These are phyloP conservation scores for Xylaria longipes DNA, from an alignment of 495 filamentous ascomycete species.

Conservation along the genomic window DNA sequence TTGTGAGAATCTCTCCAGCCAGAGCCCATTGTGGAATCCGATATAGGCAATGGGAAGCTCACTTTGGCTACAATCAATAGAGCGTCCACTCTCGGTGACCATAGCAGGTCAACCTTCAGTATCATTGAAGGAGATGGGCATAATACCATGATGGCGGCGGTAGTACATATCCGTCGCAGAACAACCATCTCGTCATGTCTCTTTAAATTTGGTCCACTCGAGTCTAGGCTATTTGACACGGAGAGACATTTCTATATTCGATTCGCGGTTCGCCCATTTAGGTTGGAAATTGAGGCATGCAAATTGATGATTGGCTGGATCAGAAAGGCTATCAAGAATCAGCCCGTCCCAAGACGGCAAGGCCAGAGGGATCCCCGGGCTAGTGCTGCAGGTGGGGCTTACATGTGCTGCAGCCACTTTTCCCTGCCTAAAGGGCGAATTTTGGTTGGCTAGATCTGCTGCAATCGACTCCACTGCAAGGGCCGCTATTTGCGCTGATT, in stretches of 20 bases:
- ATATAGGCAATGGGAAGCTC: not conserved
- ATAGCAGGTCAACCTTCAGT: not conserved
- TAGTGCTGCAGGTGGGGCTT: slow-evolving; percentile 11
- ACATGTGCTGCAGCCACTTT: slow-evolving; percentile 7
- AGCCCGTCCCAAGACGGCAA: slow-evolving; percentile 16
- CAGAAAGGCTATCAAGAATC: not conserved
- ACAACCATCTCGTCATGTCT: slow-evolving; percentile 7
- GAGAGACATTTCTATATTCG: not conserved
- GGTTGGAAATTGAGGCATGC: slow-evolving; percentile 10
- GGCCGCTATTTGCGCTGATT: slow-evolving; percentile 12
- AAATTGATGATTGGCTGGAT: slow-evolving; percentile 42
- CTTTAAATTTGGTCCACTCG: slow-evolving; percentile 4
- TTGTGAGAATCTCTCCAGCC: not conserved
- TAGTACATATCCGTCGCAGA: not conserved
- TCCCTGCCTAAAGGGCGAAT: slow-evolving; percentile 6
- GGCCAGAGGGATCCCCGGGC: slow-evolving; percentile 5
- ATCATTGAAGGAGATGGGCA: not conserved
- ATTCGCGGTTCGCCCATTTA: not conserved
- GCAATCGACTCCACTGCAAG: not conserved
- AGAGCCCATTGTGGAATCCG: too few relatives aligned
- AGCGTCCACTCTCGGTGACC: not conserved
- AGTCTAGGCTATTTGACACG: not conserved
- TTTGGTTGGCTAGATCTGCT: slow-evolving; percentile 14
- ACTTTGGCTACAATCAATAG: not conserved
- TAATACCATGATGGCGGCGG: not conserved